phyloP scores from a whole-genome alignment of 148 eudicot species.

The Cornus suecica region DNA sequence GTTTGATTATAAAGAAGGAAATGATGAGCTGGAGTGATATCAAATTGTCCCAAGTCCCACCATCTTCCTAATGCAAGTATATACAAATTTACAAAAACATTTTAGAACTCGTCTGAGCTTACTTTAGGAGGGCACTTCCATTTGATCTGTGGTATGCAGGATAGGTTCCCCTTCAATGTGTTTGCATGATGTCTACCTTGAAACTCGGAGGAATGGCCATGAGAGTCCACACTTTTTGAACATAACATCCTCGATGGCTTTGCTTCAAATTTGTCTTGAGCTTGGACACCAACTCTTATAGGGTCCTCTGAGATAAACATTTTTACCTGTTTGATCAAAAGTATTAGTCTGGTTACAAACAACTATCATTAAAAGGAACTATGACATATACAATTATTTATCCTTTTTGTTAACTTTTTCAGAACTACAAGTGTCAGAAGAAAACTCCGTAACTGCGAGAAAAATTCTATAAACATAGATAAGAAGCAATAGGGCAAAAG shows the following conservation, averaged over 20 bases:
- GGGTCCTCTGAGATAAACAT: constrained; percentile 24
- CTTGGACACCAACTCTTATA: constrained; percentile 19
- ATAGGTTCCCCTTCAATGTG: constrained; percentile 7
- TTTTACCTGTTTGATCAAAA: constrained; percentile 25
- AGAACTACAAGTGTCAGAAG: not conserved
- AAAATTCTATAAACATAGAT: not conserved
- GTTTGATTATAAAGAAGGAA: constrained; percentile 15
- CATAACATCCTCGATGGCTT: constrained; percentile 17
- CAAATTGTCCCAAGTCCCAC: not conserved
- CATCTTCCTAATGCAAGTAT: not conserved
- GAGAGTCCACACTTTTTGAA: constrained; percentile 13
- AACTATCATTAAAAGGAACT: not conserved
- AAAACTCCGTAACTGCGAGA: not conserved
- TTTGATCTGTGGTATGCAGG: constrained; percentile 28
- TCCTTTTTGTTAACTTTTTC: not conserved
- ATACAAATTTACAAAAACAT: not conserved
- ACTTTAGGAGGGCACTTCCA: constrained; percentile 70
- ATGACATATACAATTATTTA: not conserved
- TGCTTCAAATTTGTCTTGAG: constrained; percentile 18
- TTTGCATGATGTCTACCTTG: constrained; percentile 23
- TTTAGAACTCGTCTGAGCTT: constrained; percentile 15
- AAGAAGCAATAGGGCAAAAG: not conserved
- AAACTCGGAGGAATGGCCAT: constrained; percentile 17
- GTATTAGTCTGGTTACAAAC: not conserved
- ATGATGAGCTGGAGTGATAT: not conserved